Evolutionary conservation across 2,329 filamentous ascomycete species (phyloP).

Genomic region (Microdochium trichocladiopsis): DNA sequence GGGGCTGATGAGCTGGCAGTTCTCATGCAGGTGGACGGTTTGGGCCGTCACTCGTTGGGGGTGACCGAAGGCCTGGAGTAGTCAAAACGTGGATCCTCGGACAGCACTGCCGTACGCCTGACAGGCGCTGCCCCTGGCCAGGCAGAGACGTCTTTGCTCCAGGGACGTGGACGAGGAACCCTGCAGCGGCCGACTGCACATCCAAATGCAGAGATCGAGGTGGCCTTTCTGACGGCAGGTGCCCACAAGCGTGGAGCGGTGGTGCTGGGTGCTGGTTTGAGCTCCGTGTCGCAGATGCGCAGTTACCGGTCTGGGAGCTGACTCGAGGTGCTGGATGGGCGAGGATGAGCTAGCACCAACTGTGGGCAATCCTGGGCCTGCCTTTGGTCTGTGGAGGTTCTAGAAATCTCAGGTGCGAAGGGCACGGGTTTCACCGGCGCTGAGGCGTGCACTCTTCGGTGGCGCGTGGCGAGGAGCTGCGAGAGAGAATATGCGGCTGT

Average conservation of each 20-base stretch:
- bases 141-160: not conserved
- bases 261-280: too few relatives aligned
- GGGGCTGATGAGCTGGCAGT: conserved; percentile 37
- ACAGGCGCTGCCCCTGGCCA: not conserved
- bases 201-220: not conserved
- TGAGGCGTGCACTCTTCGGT: too few relatives aligned
- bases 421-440: too few relatives aligned
- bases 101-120: not conserved
- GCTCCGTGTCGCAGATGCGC: too few relatives aligned
- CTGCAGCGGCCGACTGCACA: not conserved
- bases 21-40: conserved; percentile 38
- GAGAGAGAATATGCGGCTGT: too few relatives aligned
- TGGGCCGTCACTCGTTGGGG: conserved; percentile 20
- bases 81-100: not conserved
- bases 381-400: too few relatives aligned
- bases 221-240: too few relatives aligned
- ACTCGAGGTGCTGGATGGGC: not conserved
- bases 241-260: too few relatives aligned
- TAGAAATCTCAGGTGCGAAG: too few relatives aligned
- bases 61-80: not conserved
- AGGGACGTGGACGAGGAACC: not conserved
- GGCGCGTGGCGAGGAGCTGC: too few relatives aligned
- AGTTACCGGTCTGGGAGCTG: not conserved
- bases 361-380: too few relatives aligned
- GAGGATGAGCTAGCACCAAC: too few relatives aligned